phyloP scores from a whole-genome alignment of 2,329 filamentous ascomycete genomes.

The Incumbomyces lentus region DNA sequence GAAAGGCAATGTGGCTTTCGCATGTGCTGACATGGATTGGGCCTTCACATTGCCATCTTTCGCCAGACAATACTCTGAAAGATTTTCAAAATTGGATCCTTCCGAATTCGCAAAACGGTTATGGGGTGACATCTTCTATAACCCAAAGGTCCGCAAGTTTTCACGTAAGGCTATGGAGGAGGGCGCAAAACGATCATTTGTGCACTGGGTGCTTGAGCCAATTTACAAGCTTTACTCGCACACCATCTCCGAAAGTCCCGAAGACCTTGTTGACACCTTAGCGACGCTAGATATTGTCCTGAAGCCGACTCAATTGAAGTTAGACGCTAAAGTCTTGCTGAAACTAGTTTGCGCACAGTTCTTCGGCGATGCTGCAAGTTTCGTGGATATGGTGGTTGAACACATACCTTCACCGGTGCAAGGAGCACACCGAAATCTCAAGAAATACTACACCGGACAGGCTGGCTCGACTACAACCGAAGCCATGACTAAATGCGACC shows the following conservation, averaged over 20 bases:
- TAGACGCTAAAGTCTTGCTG: constrained; percentile 78
- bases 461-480: constrained; percentile 68
- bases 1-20: constrained; percentile 96
- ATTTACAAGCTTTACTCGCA: constrained; percentile 97
- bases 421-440: constrained; percentile 63
- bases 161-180: constrained; percentile 79
- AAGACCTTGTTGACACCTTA: constrained; percentile 70
- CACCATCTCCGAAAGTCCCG: constrained; percentile 80
- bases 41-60: constrained; percentile 92
- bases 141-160: constrained; percentile 80
- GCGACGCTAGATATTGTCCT: constrained; percentile 69
- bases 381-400: constrained; percentile 88
- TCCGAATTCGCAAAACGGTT: constrained; percentile 74
- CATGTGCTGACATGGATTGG: constrained; percentile 89
- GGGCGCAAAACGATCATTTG: constrained; percentile 71
- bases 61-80: constrained; percentile 89
- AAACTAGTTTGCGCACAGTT: constrained; percentile 90
- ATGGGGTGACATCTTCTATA: constrained; percentile 97
- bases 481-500: constrained; percentile 72
- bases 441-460: constrained; percentile 87
- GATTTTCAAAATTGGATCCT: constrained; percentile 69
- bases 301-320: constrained; percentile 86
- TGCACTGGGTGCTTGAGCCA: constrained; percentile 89
- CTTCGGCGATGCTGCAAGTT: constrained; percentile 78
- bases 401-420: constrained; percentile 81